These are phyloP conservation scores for Nannizziopsis arthrosporioides DNA, from an alignment of 2,329 filamentous ascomycete species.

Conservation along the genomic window DNA sequence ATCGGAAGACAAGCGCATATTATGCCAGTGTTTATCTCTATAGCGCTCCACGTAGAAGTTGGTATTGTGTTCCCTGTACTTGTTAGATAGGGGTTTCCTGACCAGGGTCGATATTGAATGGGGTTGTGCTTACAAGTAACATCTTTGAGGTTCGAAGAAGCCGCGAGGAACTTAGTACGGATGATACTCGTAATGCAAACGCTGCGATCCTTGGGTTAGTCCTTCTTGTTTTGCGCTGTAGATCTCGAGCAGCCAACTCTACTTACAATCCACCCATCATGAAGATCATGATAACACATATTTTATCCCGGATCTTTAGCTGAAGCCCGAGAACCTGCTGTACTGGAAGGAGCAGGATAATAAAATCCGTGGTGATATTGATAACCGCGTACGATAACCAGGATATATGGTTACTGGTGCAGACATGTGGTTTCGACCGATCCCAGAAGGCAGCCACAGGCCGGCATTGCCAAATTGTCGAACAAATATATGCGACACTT, in stretches of 20 bases:
- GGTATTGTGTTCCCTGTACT: conserved; percentile 20
- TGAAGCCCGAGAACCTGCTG: conserved; percentile 17
- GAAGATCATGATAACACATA: conserved; percentile 18
- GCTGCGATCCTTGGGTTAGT: conserved; percentile 7
- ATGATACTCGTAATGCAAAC: conserved; percentile 19
- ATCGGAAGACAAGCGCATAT: conserved; percentile 32
- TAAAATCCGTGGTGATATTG: conserved; percentile 21
- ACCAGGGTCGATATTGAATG: neutral
- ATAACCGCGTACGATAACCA: conserved; percentile 19
- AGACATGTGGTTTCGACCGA: conserved; percentile 16
- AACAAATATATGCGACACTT: conserved; percentile 16
- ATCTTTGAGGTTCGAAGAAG: conserved; percentile 12
- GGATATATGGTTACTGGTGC: conserved; percentile 15
- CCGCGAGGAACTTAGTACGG: conserved; percentile 23
- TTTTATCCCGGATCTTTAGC: conserved; percentile 16
- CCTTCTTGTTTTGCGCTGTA: neutral
- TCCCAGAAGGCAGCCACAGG: conserved; percentile 20
- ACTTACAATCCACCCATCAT: conserved; percentile 20
- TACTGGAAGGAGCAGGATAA: conserved; percentile 19
- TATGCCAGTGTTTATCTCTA: conserved; percentile 29
- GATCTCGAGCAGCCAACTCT: neutral
- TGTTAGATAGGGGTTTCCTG: too few relatives aligned
- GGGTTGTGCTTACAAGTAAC: conserved; percentile 11
- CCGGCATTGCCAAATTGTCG: conserved; percentile 19
- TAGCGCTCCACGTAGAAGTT: conserved; percentile 29